Conservation (phyloP, 192 early-diverging fungal genomes). For the Coemansia biformis region DNA sequence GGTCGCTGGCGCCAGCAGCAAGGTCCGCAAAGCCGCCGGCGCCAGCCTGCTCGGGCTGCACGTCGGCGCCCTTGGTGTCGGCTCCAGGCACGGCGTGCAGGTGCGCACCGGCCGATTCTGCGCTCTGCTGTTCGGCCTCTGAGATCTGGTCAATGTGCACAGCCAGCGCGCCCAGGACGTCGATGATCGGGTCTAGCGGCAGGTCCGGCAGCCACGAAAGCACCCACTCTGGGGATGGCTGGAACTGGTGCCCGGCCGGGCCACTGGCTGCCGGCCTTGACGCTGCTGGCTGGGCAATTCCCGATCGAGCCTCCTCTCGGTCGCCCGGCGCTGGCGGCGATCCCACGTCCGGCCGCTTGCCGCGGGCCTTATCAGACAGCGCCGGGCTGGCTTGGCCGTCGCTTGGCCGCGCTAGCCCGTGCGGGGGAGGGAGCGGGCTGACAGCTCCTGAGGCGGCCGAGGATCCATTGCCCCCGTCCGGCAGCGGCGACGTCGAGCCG, state of each 20-base stretch:
- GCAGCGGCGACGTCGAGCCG: conserved; percentile 1
- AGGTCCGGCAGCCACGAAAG: conserved; percentile 64
- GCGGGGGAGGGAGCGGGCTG: background rate
- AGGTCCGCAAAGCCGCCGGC: background rate
- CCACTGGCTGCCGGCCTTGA: background rate
- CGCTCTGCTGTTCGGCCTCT: conserved; percentile 59
- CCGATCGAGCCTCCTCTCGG: conserved; percentile 9
- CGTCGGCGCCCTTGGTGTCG: conserved; percentile 3
- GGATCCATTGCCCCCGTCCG: background rate
- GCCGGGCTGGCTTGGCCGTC: conserved; percentile 29
- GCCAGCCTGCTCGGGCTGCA: background rate
- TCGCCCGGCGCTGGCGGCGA: conserved; percentile 2
- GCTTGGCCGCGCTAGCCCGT: conserved; percentile 11
- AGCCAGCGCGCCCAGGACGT: conserved; percentile 59
- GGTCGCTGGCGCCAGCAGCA: conserved; percentile 25
- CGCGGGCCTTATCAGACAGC: conserved; percentile 75
- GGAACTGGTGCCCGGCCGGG: conserved; percentile 20
- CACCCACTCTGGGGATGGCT: conserved; percentile 40
- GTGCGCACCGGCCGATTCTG: conserved; percentile 15
- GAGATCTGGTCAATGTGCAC: conserved; percentile 62
- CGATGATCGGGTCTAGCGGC: conserved; percentile 63
- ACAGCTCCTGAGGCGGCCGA: background rate
- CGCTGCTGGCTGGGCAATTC: background rate
- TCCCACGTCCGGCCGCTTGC: conserved; percentile 57
- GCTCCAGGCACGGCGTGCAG: background rate